These are phyloP conservation scores for Leonotis leonurus DNA, from an alignment of 257 asterid genomes.

Conservation along the genomic window DNA sequence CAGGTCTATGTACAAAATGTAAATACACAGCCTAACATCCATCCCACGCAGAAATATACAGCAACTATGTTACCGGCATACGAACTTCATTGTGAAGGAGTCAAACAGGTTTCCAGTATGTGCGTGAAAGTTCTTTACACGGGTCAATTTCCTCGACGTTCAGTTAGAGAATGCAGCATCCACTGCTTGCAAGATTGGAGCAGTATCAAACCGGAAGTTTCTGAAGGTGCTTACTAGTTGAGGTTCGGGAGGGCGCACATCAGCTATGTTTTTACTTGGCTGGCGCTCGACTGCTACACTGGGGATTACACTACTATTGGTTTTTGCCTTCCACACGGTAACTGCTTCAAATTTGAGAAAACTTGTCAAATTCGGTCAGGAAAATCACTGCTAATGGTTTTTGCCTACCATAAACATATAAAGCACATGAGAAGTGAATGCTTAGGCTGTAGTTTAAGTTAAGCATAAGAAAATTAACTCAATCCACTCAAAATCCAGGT, in stretches of 20 bases:
- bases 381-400: too few species aligned
- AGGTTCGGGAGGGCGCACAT: slow-evolving; percentile 29
- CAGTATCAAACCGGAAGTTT: slow-evolving; percentile 64
- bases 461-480: not conserved
- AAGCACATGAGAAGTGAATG: not conserved
- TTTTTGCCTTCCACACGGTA: slow-evolving; percentile 73
- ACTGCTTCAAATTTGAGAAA: slow-evolving; percentile 32
- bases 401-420: too few species aligned
- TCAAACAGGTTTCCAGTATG: slow-evolving; percentile 7
- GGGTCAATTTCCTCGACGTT: slow-evolving; percentile 1
- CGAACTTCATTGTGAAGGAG: slow-evolving; percentile 5
- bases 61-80: slow-evolving; percentile 14
- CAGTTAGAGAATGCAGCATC: slow-evolving; percentile 53
- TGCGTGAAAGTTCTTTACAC: slow-evolving; percentile 7
- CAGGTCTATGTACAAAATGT: slow-evolving; percentile 26
- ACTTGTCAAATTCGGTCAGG: not conserved
- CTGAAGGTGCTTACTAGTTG: slow-evolving; percentile 51
- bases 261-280: slow-evolving; percentile 34
- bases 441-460: not conserved
- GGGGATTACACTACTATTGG: slow-evolving; percentile 50
- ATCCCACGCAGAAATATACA: slow-evolving; percentile 10
- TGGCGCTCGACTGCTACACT: slow-evolving; percentile 39
- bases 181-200: slow-evolving; percentile 46
- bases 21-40: slow-evolving; percentile 16
- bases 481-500: not conserved